These are phyloP conservation scores for Aspergillus indologenus DNA, from an alignment of 495 filamentous ascomycete species.

Conservation along the genomic window DNA sequence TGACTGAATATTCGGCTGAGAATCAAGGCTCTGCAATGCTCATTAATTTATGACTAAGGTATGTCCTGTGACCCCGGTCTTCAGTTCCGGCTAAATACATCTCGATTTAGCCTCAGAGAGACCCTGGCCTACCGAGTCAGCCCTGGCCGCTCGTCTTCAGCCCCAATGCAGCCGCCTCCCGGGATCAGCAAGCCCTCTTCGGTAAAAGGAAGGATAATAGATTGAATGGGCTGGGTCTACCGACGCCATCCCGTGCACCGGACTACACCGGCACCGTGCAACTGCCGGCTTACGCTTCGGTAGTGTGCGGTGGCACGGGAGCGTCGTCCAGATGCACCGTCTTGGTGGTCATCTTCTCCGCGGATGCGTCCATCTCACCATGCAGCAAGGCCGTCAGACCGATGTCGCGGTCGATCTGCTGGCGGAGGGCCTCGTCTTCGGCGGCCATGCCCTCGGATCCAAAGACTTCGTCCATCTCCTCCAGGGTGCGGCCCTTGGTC, in stretches of 20 bases:
- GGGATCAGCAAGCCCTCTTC: background rate
- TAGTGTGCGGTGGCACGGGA: background rate
- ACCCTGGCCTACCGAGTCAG: too few relatives aligned
- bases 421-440: slow-evolving; percentile 3
- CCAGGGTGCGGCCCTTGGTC: slow-evolving; percentile 2
- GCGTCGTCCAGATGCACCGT: background rate
- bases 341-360: background rate
- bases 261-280: background rate
- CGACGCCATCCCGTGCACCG: background rate
- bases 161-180: background rate
- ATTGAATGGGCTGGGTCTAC: background rate
- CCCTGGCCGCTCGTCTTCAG: background rate
- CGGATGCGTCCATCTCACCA: background rate
- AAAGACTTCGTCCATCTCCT: slow-evolving; percentile 5
- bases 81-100: background rate
- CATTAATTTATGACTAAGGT: background rate
- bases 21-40: too few relatives aligned
- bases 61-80: background rate
- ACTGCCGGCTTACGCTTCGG: background rate
- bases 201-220: background rate
- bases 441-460: slow-evolving; percentile 4
- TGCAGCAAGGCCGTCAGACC: background rate
- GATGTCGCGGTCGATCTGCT: slow-evolving; percentile 3
- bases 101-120: background rate
- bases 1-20: too few relatives aligned